Conservation (phyloP, 2,329 filamentous ascomycete species). For the Tympanopsis confertula region DNA sequence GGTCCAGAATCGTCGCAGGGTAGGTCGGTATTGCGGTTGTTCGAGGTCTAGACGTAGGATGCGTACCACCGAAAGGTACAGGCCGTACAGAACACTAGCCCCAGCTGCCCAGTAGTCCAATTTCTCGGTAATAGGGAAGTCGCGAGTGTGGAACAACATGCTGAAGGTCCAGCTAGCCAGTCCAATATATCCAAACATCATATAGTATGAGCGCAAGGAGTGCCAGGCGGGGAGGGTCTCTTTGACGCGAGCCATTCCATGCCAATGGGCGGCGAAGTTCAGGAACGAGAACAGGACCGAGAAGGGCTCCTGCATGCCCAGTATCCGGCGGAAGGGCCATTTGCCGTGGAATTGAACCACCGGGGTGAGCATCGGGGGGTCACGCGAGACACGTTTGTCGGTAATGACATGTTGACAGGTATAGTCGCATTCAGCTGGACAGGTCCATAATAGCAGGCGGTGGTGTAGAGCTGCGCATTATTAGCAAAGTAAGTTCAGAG, state of each 20-base stretch:
- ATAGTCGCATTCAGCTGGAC: conserved; percentile 91
- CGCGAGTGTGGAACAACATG: conserved; percentile 83
- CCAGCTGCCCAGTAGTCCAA: conserved; percentile 94
- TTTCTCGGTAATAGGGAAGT: conserved; percentile 78
- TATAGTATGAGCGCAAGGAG: conserved; percentile 68
- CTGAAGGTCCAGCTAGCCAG: conserved; percentile 77
- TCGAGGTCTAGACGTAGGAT: conserved; percentile 69
- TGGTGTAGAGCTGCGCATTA: conserved; percentile 65
- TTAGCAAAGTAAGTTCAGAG: no score
- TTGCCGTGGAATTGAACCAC: conserved; percentile 95
- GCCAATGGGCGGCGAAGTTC: conserved; percentile 77
- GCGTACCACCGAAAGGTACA: conserved; percentile 75
- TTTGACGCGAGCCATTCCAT: conserved; percentile 62
- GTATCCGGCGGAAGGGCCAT: conserved; percentile 87
- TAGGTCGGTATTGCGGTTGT: conserved; percentile 20
- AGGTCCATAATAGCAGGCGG: conserved; percentile 83
- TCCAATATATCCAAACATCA: conserved; percentile 69
- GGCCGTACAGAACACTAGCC: conserved; percentile 76
- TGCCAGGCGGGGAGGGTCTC: conserved; percentile 62
- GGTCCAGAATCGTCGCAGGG: conserved; percentile 65
- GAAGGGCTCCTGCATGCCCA: conserved; percentile 91
- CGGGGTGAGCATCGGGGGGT: conserved; percentile 30
- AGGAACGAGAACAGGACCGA: conserved; percentile 85
- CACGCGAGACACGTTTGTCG: conserved; percentile 50
- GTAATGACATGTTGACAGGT: conserved; percentile 92